These are phyloP conservation scores for Cardamine chenopodiifolia DNA, from an alignment of 345 rosid genomes.

Conservation along the genomic window DNA sequence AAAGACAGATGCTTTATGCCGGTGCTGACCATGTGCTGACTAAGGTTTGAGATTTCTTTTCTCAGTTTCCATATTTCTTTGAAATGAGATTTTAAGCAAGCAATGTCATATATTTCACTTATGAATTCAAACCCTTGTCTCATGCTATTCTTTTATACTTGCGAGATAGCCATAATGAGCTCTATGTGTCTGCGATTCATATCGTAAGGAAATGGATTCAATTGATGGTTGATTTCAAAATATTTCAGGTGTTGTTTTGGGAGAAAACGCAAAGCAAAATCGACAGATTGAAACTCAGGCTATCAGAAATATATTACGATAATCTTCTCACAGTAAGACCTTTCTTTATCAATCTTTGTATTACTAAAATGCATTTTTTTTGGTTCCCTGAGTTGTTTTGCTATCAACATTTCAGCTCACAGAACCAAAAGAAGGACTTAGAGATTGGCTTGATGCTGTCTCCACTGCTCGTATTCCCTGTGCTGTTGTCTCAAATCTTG, in stretches of 20 bases:
- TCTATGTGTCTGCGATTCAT: conserved; percentile 14
- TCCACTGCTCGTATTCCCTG: conserved; percentile 82
- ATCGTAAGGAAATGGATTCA: background rate
- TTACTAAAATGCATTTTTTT: background rate
- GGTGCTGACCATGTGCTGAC: conserved; percentile 70
- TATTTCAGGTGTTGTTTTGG: conserved; percentile 73
- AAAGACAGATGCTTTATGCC: conserved; percentile 61
- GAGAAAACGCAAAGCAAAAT: conserved; percentile 59
- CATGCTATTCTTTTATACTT: background rate
- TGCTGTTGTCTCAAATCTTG: conserved; percentile 91
- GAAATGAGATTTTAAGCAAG: conserved; percentile 16
- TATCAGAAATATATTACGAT: conserved; percentile 69
- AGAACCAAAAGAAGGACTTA: conserved; percentile 72
- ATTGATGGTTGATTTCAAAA: conserved; percentile 21
- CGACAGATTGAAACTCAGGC: conserved; percentile 63
- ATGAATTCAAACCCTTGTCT: background rate
- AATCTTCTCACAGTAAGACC: conserved; percentile 64
- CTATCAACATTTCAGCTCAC: conserved; percentile 50
- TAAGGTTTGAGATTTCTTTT: conserved; percentile 63
- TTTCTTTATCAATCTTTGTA: conserved; percentile 12
- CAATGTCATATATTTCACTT: background rate
- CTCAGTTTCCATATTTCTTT: conserved; percentile 12
- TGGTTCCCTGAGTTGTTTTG: conserved; percentile 12
- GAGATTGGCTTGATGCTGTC: conserved; percentile 91
- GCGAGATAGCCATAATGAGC: background rate